Base-by-base conservation (phyloP, 352 stramenopile species). In the Phytophthora lateralis region DNA sequence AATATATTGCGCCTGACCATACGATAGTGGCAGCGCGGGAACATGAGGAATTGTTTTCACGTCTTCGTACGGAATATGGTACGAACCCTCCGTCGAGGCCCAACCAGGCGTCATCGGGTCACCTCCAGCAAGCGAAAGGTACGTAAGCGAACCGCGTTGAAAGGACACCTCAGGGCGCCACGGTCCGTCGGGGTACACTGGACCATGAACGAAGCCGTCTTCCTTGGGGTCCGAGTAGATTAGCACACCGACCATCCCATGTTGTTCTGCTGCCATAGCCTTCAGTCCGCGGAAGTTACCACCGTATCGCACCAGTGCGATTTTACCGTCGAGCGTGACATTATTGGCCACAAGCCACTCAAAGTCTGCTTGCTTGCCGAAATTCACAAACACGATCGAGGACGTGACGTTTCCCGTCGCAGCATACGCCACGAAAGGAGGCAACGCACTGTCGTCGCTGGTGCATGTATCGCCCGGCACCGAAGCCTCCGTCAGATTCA, bases 331-430 rank as follows among this genome's bases (percentile, higher is more conserved):
- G 5, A 94, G 68, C 0, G 54, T 66, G 43, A 95, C 66, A 15
- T 77, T 77, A 14, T 66, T 52, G 12, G 45, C 60, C 54, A 78
- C 46, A 2, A 95, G 73, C 43, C 59, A 80, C 49, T 88, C 59
- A 60, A 93, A 94, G 60, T 95, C 86, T 26, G 71, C 48, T 8
- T 74, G 89, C n/a, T 70, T 70, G 2, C 86, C 90, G 46, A 93
- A 92, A 70, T 97, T 97, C 37, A 77, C 89, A 63, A 93, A 97
- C 35, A 97, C 84, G 10, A 94, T 55, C 2, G 78, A 64, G 8
- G 61, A 68, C 11, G 69, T 82, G 24, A 93, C 75, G 48, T 89
- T 78, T 11, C 89, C 88, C 9, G 80, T 80, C 0, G 83, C 73
- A 12, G 80, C 70, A 63, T 97, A 97, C 12, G 82, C 90, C 37